These are phyloP conservation scores for Globisporangium recalcitrans DNA, from an alignment of 352 stramenopile species.

Conservation along the genomic window DNA sequence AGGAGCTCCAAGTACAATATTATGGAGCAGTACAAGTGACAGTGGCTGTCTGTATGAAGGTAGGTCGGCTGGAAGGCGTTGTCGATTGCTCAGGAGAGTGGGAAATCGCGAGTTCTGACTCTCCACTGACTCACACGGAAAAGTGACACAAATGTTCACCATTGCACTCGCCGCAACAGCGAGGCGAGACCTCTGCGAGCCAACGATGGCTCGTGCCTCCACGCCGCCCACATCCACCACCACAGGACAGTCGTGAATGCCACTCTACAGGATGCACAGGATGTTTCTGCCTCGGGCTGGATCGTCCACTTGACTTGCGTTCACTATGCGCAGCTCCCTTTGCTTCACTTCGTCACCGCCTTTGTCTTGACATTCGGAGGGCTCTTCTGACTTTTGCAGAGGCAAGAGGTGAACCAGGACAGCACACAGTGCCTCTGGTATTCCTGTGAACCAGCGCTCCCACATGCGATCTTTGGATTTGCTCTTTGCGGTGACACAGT, in stretches of 20 bases:
- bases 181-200: not conserved
- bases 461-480: not conserved
- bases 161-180: too few relatives aligned
- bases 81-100: not conserved
- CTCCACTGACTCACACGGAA: conserved; percentile 2
- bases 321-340: not conserved
- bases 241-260: not conserved
- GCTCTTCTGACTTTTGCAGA: not conserved
- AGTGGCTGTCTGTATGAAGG: not conserved
- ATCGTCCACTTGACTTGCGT: not conserved
- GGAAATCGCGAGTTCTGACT: not conserved
- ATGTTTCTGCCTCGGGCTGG: conserved; percentile 4
- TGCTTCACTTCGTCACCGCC: not conserved
- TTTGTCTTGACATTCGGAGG: not conserved
- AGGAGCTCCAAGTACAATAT: too few relatives aligned
- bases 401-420: too few relatives aligned
- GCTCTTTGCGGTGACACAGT: not conserved
- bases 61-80: not conserved
- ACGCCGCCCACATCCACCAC: not conserved
- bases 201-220: not conserved
- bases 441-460: not conserved
- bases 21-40: too few relatives aligned
- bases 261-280: conserved; percentile 12
- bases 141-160: not conserved
- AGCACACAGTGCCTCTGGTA: too few relatives aligned